phyloP scores from a whole-genome alignment of 179 eudicot genomes.

The Beta corolliflora region DNA sequence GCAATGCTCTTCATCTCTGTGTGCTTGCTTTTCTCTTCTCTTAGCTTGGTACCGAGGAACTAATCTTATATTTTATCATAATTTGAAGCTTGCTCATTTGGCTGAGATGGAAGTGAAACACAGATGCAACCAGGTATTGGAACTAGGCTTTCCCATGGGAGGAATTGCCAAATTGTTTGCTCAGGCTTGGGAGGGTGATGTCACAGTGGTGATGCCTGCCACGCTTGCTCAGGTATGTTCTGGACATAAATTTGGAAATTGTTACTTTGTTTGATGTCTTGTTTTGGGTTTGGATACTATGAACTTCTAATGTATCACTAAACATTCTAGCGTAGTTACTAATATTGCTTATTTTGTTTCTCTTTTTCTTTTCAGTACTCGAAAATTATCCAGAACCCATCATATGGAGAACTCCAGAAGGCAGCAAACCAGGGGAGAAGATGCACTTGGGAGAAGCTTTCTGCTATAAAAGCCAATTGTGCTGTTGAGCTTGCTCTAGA shows the following conservation, averaged over 20 bases:
- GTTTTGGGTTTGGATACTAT: background rate
- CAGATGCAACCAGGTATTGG: constrained; percentile 88
- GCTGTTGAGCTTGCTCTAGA: constrained; percentile 91
- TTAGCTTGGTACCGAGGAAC: background rate
- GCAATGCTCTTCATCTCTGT: background rate
- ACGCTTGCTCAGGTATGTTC: constrained; percentile 83
- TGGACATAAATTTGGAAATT: background rate
- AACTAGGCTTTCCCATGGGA: constrained; percentile 90
- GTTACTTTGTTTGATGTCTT: background rate
- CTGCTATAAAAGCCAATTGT: constrained; percentile 95
- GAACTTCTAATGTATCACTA: background rate
- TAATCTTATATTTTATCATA: constrained; percentile 12
- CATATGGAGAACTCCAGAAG: constrained; percentile 81
- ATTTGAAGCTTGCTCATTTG: constrained; percentile 84
- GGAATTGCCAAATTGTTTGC: constrained; percentile 90
- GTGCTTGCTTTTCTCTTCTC: background rate
- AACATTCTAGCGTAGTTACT: background rate
- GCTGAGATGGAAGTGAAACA: constrained; percentile 98
- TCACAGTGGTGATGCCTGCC: constrained; percentile 97
- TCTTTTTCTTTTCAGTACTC: constrained; percentile 52
- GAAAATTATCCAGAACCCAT: constrained; percentile 88
- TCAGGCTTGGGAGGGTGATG: constrained; percentile 99
- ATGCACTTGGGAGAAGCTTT: constrained; percentile 97
- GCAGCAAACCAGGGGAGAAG: constrained; percentile 97
- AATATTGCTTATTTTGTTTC: constrained; percentile 6